These are phyloP conservation scores for Hymenoscyphus occultus DNA, from an alignment of 2,329 filamentous ascomycete genomes.

Conservation along the genomic window DNA sequence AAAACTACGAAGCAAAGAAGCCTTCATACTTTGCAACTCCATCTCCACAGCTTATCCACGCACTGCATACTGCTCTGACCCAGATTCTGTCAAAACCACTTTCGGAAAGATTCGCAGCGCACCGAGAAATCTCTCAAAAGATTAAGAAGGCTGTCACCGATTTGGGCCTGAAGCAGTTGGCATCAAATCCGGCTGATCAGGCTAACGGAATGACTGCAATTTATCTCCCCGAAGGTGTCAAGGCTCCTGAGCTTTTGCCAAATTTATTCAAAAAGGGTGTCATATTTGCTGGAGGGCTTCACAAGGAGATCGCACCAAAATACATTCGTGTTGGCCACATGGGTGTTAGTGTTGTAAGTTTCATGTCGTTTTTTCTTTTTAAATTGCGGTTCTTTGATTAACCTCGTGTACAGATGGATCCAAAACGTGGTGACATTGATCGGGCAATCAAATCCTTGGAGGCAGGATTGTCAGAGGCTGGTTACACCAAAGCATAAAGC, in stretches of 20 bases:
- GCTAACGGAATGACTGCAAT: constrained; percentile 98
- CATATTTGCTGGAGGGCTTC: constrained; percentile 90
- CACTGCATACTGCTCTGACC: constrained; percentile 81
- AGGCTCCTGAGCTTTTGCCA: constrained; percentile 78
- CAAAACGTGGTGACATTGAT: constrained; percentile 76
- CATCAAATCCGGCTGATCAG: constrained; percentile 81
- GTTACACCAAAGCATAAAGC: constrained; percentile 48
- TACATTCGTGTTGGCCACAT: constrained; percentile 98
- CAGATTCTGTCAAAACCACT: constrained; percentile 83
- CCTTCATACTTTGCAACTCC: constrained; percentile 97
- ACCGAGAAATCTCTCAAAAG: constrained; percentile 75
- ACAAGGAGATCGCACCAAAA: constrained; percentile 90
- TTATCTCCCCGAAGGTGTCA: constrained; percentile 82
- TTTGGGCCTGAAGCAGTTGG: constrained; percentile 84
- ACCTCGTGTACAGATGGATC: constrained; percentile 57
- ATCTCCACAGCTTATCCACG: constrained; percentile 88
- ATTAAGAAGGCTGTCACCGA: constrained; percentile 81
- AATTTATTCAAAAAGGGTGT: constrained; percentile 83
- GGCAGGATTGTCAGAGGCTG: constrained; percentile 70
- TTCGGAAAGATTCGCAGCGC: constrained; percentile 76
- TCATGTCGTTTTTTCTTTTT: background rate
- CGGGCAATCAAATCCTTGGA: constrained; percentile 77
- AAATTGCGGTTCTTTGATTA: constrained; percentile 12
- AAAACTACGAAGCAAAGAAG: constrained; percentile 98
- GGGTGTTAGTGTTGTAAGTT: constrained; percentile 80